phyloP scores from a whole-genome alignment of 2,329 filamentous ascomycete genomes.

The Clonostachys sp. region DNA sequence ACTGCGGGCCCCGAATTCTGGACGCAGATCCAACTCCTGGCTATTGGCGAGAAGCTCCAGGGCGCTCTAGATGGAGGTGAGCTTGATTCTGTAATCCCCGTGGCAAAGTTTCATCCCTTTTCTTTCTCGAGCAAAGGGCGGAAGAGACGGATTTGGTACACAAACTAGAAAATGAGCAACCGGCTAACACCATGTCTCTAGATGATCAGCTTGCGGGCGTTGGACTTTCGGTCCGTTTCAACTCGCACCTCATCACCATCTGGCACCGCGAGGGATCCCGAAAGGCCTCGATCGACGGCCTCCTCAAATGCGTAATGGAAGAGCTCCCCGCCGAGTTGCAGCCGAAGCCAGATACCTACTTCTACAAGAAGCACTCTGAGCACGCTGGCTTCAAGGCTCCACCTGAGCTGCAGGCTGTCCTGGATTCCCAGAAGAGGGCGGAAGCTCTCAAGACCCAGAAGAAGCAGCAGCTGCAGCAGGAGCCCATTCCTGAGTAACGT shows the following conservation, averaged over 20 bases:
- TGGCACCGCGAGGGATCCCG: constrained; percentile 90
- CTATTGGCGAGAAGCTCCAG: constrained; percentile 78
- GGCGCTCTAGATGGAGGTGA: constrained; percentile 65
- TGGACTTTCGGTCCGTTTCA: constrained; percentile 83
- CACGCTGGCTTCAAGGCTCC: constrained; percentile 75
- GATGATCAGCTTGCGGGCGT: constrained; percentile 88
- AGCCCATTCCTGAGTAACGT: too few species aligned
- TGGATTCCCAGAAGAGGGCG: constrained; percentile 51
- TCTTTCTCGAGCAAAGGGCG: not conserved
- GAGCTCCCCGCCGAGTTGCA: constrained; percentile 68
- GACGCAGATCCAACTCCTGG: constrained; percentile 77
- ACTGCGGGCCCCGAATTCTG: constrained; percentile 67
- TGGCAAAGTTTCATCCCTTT: not conserved
- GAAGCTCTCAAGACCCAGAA: constrained; percentile 14
- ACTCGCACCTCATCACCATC: constrained; percentile 80
- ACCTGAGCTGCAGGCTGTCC: constrained; percentile 50
- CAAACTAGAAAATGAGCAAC: not conserved
- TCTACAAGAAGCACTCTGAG: constrained; percentile 87
- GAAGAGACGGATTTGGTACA: not conserved
- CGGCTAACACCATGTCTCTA: constrained; percentile 21
- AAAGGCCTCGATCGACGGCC: constrained; percentile 69
- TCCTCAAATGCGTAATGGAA: constrained; percentile 69
- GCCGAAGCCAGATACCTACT: constrained; percentile 68
- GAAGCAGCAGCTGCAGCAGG: constrained; percentile 4
- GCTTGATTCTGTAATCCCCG: constrained; percentile 13